Evolutionary conservation across 2,329 filamentous ascomycete species (phyloP).

Genomic region (Botrytis hyacinthi): DNA sequence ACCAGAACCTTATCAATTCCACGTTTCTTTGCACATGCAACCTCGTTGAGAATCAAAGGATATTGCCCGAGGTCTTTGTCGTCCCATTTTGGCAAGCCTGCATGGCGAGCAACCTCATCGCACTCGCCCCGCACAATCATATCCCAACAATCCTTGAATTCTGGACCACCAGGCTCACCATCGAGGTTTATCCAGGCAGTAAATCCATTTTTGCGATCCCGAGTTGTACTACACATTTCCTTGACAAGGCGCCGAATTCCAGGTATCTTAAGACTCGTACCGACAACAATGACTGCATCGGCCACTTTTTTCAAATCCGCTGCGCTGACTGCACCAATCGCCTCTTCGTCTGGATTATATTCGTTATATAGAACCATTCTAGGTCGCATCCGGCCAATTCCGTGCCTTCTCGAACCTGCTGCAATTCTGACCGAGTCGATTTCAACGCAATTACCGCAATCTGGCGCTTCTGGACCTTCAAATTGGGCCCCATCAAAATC

Average conservation of each 20-base stretch:
- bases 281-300: conserved; percentile 90
- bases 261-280: conserved; percentile 92
- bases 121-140: conserved; percentile 82
- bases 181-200: conserved; percentile 96
- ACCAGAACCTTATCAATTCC: conserved; percentile 47
- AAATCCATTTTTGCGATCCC: conserved; percentile 76
- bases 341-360: conserved; percentile 92
- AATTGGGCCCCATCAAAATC: conserved; percentile 79
- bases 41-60: conserved; percentile 45
- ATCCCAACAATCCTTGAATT: conserved; percentile 93
- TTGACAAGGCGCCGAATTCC: conserved; percentile 86
- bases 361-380: conserved; percentile 98
- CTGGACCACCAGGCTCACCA: conserved; percentile 73
- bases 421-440: conserved; percentile 74
- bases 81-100: conserved; percentile 60
- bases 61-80: conserved; percentile 52
- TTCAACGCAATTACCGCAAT: conserved; percentile 71
- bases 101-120: conserved; percentile 79
- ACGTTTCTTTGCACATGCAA: conserved; percentile 43
- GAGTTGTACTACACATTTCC: conserved; percentile 86
- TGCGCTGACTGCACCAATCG: conserved; percentile 86
- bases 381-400: conserved; percentile 83
- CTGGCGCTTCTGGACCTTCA: conserved; percentile 76
- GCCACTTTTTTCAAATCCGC: conserved; percentile 82
- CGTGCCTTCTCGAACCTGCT: conserved; percentile 87